Base-by-base conservation (phyloP, 2,329 filamentous ascomycete genomes). In the Aureobasidium sp. region DNA sequence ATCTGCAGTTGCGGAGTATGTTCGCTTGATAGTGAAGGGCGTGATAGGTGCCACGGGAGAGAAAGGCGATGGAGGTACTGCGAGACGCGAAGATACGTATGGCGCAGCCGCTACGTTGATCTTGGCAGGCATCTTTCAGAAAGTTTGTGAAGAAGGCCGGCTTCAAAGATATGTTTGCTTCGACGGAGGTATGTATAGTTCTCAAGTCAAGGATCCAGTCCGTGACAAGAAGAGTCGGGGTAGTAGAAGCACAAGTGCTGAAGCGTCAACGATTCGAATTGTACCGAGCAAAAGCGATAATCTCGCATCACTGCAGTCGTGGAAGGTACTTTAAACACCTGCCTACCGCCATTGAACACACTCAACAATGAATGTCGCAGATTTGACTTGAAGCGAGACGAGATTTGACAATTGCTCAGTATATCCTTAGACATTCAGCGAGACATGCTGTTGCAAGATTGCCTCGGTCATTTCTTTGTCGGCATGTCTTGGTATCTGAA, bases 61-160 rank as follows among this genome's bases (percentile, higher is more conserved):
- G 69, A 77, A 79, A 1, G 78, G 76, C 0, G 77, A 78, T 0
- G 76, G 73, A 9, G 77, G 77, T 34, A 77, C 75, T 27, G 76
- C 70, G 36, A 80, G 76, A 12, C 68, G 64, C 5, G 78, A 78
- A 42, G 77, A 71, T 66, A 74, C 76, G 70, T 75, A 79, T 8
- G 77, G 76, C 1, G 72, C 65, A 6, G 76, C 70, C 20, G 70
- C 68, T 56, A 78, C 75, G 11, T 67, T 70, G 29, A 72, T 65
- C 52, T 67, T 67, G 42, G 66, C 66, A 52, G 69, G 70, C 69
- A 72, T 72, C 56, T 64, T 41, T 63, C 9, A 29, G 6, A n/a
- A 22, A n/a, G 6, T 14, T 29, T 44, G 39, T 45, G 39, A 34
- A 58, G 55, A 58, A 58, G 55, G 15, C 55, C 55, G 41, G 55